Conservation (phyloP, 2,329 filamentous ascomycete genomes). For the Didymella glomerata region DNA sequence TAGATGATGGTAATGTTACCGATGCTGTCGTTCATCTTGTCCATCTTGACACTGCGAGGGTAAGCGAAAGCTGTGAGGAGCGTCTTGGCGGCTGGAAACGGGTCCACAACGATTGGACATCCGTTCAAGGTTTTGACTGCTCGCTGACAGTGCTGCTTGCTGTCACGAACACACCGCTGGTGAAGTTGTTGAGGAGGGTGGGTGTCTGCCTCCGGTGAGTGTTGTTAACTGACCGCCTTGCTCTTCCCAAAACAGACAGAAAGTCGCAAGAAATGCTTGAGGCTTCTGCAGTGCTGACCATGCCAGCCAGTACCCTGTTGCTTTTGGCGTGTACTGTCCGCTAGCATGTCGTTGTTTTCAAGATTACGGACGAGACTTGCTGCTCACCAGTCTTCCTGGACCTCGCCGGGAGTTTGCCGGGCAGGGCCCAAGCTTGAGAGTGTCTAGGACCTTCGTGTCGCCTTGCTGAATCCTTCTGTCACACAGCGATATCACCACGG, state of each 20-base stretch:
- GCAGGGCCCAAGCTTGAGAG: neutral
- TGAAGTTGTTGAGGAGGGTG: neutral
- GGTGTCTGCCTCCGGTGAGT: slow-evolving; percentile 5
- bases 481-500: neutral
- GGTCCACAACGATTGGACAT: neutral
- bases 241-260: neutral
- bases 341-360: neutral
- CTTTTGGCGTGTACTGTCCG: neutral
- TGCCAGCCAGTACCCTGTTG: neutral
- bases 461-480: slow-evolving; percentile 1
- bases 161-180: slow-evolving; percentile 4
- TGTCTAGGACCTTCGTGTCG: neutral
- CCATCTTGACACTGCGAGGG: neutral
- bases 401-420: neutral
- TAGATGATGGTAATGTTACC: neutral
- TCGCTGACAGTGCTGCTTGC: neutral
- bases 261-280: neutral
- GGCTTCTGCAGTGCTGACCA: neutral
- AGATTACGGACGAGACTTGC: neutral
- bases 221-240: slow-evolving; percentile 7
- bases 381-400: neutral
- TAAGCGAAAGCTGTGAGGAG: neutral
- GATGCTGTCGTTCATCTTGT: too few relatives aligned
- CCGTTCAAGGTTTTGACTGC: neutral
- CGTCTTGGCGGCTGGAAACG: neutral